phyloP scores from a whole-genome alignment of 2,329 filamentous ascomycete species.

The Xylariaceae sp. region DNA sequence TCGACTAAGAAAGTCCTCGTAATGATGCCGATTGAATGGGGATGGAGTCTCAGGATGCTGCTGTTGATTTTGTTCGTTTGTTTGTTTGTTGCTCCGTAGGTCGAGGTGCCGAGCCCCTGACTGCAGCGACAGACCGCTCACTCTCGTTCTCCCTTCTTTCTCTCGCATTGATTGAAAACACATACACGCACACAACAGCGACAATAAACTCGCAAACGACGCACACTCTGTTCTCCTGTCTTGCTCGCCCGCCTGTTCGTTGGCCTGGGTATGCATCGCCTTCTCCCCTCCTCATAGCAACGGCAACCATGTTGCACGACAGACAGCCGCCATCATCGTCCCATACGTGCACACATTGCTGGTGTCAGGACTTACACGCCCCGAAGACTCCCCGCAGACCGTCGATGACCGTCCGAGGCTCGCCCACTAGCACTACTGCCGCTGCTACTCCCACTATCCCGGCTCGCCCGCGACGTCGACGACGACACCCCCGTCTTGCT shows the following conservation, averaged over 20 bases:
- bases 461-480: slow-evolving; percentile 1
- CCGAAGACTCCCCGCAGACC: slow-evolving; percentile 32
- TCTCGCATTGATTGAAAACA: no score
- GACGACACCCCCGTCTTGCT: slow-evolving; percentile 14
- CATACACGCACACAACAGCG: background rate
- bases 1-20: background rate
- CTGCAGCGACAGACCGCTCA: background rate
- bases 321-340: slow-evolving; percentile 20
- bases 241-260: background rate
- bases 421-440: background rate
- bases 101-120: background rate
- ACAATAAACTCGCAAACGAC: background rate
- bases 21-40: background rate
- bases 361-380: slow-evolving; percentile 24
- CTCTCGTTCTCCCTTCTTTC: no score
- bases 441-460: background rate
- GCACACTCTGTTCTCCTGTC: background rate
- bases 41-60: background rate
- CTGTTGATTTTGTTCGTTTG: background rate
- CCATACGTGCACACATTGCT: slow-evolving; percentile 11
- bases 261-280: background rate
- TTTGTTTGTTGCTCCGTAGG: background rate
- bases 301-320: slow-evolving; percentile 21
- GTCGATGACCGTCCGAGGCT: slow-evolving; percentile 26
- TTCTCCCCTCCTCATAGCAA: background rate